Percentiles rank a stretch among this genome's conserved stretches.
Conservation (phyloP, 352 stramenopile genomes). For the Globisporangium cederbergense region DNA sequence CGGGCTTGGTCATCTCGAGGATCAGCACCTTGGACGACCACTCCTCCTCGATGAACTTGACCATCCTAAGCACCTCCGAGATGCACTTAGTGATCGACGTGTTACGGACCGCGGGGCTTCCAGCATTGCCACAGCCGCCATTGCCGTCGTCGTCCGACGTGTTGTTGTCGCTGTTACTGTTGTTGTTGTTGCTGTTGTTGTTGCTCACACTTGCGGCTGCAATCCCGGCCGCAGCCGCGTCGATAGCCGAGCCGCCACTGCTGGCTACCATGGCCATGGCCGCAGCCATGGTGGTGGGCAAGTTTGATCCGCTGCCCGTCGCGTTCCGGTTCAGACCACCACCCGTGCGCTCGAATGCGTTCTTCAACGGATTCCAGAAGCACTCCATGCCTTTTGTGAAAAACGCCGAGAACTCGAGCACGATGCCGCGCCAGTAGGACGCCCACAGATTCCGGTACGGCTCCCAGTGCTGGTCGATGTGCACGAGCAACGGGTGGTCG, state of each 20-base stretch:
- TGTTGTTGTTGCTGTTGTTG: not conserved
- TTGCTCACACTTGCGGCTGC: not conserved
- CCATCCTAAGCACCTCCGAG: conserved; percentile 58
- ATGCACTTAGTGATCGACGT: conserved; percentile 49
- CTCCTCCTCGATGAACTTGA: conserved; percentile 67
- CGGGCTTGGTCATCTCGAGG: conserved; percentile 66
- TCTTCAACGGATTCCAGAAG: conserved; percentile 65
- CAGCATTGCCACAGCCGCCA: not conserved
- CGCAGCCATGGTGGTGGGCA: not conserved
- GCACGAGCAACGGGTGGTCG: conserved; percentile 40
- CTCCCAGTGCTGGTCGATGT: conserved; percentile 58
- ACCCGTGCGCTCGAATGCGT: conserved; percentile 41
- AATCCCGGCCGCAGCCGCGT: conserved; percentile 2
- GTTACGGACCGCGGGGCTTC: not conserved
- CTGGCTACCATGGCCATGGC: conserved; percentile 5
- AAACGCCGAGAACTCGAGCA: conserved; percentile 60
- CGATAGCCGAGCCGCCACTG: not conserved
- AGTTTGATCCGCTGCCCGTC: not conserved
- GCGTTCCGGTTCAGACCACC: conserved; percentile 16
- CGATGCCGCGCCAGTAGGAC: conserved; percentile 56
- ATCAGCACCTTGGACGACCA: conserved; percentile 75
- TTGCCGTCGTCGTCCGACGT: not conserved
- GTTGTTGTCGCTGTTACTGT: not conserved
- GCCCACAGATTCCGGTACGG: conserved; percentile 58
- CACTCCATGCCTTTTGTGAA: conserved; percentile 61